These are phyloP conservation scores for Glycine tomentella DNA, from an alignment of 306 rosid species.

Conservation along the genomic window DNA sequence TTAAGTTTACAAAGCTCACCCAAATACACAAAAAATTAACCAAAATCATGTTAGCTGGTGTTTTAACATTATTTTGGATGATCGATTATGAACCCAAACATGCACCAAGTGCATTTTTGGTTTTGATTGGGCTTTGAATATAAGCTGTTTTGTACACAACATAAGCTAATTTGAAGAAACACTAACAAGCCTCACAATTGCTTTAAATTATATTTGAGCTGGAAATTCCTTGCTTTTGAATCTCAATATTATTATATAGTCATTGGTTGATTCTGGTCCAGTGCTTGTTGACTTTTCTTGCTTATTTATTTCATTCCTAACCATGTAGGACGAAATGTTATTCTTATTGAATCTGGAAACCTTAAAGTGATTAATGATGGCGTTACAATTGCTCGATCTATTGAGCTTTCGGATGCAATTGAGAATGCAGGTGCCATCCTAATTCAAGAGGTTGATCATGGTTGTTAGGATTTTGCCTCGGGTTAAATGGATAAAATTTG, in stretches of 20 bases:
- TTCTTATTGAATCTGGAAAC: constrained; percentile 76
- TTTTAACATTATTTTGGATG: not conserved
- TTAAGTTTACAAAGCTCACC: not conserved
- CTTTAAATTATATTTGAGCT: not conserved
- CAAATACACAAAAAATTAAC: not conserved
- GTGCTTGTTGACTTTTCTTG: constrained; percentile 26
- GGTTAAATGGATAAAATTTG: constrained; percentile 39
- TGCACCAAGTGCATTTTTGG: not conserved
- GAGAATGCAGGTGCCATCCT: constrained; percentile 97
- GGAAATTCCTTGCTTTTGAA: constrained; percentile 2
- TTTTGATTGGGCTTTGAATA: constrained; percentile 10
- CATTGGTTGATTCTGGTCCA: not conserved
- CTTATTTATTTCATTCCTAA: constrained; percentile 41
- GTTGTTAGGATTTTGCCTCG: constrained; percentile 52
- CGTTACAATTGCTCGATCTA: constrained; percentile 87
- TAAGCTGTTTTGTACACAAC: constrained; percentile 15
- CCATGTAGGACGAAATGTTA: constrained; percentile 87
- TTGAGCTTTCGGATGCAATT: constrained; percentile 84
- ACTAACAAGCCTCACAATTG: not conserved
- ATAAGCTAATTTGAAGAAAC: not conserved
- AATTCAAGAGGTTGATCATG: constrained; percentile 94
- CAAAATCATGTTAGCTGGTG: not conserved
- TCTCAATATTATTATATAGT: not conserved
- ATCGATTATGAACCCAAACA: not conserved
- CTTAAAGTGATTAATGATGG: constrained; percentile 90